A percentile compares a stretch with the other conserved stretches of the same genome.
Conservation (phyloP, 1,284 basidiomycete genomes). For the Sanghuangporus sanghuang region DNA sequence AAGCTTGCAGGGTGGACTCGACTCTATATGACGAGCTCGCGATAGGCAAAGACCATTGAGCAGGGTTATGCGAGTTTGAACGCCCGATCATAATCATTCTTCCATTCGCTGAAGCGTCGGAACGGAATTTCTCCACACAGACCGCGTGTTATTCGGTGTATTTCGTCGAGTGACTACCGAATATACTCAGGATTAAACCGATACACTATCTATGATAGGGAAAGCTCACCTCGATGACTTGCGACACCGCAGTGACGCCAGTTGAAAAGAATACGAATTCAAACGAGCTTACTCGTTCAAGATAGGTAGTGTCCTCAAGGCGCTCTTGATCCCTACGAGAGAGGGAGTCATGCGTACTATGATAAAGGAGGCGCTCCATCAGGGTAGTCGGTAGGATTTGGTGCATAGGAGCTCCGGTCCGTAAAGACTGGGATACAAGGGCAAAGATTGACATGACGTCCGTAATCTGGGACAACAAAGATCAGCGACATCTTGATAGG, state of each 20-base stretch:
- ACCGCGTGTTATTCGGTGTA: slow-evolving; percentile 34
- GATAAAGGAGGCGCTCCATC: slow-evolving; percentile 40
- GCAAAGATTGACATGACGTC: slow-evolving; percentile 42
- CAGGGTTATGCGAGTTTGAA: slow-evolving; percentile 11
- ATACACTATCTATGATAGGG: background rate
- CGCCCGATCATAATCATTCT: slow-evolving; percentile 27
- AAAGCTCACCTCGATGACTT: slow-evolving; percentile 36
- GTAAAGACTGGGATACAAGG: slow-evolving; percentile 41
- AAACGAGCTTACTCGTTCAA: slow-evolving; percentile 30
- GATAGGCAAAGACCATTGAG: no score
- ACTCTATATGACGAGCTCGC: no score
- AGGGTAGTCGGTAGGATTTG: slow-evolving; percentile 39
- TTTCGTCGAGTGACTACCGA: slow-evolving; percentile 37
- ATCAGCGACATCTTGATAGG: background rate
- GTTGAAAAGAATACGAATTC: slow-evolving; percentile 44
- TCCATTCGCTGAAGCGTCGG: slow-evolving; percentile 40
- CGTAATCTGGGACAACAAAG: slow-evolving; percentile 29
- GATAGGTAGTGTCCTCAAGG: slow-evolving; percentile 18
- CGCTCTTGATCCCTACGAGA: slow-evolving; percentile 17
- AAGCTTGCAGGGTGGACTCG: no score
- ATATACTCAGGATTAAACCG: background rate
- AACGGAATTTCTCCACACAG: slow-evolving; percentile 45
- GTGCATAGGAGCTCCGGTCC: slow-evolving; percentile 42
- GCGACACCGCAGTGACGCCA: slow-evolving; percentile 39
- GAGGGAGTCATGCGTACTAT: slow-evolving; percentile 24